Percentiles rank a stretch among this genome's conserved stretches.
Evolutionary conservation across 2,329 filamentous ascomycete genomes (phyloP).

Genomic region (Mollisiaceae sp.): DNA sequence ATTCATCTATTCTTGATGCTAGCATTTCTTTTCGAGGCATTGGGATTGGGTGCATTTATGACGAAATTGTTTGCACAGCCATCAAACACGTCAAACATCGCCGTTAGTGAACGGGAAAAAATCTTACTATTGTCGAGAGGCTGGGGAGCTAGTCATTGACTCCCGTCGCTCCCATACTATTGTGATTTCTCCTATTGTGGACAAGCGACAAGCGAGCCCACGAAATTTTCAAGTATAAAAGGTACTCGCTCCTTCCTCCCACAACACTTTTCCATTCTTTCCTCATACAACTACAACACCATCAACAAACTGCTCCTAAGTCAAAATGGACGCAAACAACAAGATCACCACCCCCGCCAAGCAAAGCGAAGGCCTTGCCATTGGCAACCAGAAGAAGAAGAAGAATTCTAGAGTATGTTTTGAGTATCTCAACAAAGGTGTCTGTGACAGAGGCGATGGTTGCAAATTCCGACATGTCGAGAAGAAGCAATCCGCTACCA

Average conservation of each 20-base stretch:
- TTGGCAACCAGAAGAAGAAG: slow-evolving; percentile 1
- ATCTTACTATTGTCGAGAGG: background rate
- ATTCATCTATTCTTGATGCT: too few relatives aligned
- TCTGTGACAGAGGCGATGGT: background rate
- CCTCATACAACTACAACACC: background rate
- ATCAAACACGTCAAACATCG: too few relatives aligned
- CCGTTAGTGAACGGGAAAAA: too few relatives aligned
- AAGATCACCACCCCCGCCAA: background rate
- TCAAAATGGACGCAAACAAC: background rate
- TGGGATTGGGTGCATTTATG: too few relatives aligned
- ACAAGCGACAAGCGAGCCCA: background rate
- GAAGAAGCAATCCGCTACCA: background rate
- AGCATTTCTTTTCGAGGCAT: too few relatives aligned
- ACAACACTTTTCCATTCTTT: background rate
- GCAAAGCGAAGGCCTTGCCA: background rate
- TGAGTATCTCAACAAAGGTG: background rate
- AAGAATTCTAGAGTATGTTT: background rate
- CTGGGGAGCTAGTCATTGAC: background rate
- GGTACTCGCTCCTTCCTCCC: background rate
- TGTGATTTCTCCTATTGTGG: background rate
- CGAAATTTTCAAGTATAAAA: background rate
- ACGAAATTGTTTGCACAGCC: too few relatives aligned
- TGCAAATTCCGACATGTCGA: background rate
- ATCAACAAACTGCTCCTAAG: background rate
- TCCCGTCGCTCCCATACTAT: background rate